phyloP scores from a whole-genome alignment of 208 protist genomes.

The Acanthamoeba lenticulata region DNA sequence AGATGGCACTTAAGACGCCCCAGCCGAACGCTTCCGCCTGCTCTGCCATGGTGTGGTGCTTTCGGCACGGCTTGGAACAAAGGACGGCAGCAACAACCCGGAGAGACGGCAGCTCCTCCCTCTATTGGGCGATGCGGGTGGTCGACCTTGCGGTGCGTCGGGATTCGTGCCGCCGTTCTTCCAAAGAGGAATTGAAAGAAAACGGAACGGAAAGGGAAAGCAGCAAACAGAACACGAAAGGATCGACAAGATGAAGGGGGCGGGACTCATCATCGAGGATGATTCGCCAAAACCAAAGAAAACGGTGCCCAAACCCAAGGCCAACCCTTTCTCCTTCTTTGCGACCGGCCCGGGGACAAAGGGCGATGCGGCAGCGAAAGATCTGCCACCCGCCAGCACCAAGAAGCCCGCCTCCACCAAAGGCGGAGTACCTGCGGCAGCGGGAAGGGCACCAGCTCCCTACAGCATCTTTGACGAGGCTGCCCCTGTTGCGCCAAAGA shows the following conservation, averaged over 20 bases:
- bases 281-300: neutral
- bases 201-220: neutral
- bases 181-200: neutral
- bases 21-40: neutral
- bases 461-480: constrained; percentile 54
- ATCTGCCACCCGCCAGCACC: too few relatives aligned
- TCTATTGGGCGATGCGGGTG: too few relatives aligned
- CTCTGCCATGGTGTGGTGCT: neutral
- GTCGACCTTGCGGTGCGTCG: too few relatives aligned
- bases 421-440: neutral
- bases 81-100: too few relatives aligned
- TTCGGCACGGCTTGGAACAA: too few relatives aligned
- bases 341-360: neutral
- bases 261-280: neutral
- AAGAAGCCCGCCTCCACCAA: too few relatives aligned
- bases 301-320: neutral
- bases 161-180: too few relatives aligned
- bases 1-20: neutral
- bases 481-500: neutral
- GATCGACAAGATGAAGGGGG: neutral
- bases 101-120: too few relatives aligned
- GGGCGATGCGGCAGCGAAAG: neutral
- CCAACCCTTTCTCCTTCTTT: constrained; percentile 39
- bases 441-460: neutral
- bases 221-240: neutral